These are phyloP conservation scores for Arxiozyma slooffiae DNA, from an alignment of 1,139 yeast genomes.

Conservation along the genomic window DNA sequence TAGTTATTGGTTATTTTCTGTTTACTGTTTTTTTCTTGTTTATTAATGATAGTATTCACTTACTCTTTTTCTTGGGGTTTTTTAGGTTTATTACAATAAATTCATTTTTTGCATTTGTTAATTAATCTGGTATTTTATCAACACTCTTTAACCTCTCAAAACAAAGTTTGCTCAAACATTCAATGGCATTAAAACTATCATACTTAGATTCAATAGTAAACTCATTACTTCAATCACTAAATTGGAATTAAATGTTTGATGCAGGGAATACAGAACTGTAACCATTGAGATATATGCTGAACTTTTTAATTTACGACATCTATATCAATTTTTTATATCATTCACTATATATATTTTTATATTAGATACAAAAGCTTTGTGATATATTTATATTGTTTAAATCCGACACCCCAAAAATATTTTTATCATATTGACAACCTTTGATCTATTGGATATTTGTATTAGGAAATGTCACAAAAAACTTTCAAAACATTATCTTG, in stretches of 20 bases:
- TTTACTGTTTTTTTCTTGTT: neutral
- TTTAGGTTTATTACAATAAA: slow-evolving; percentile 21
- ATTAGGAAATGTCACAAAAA: slow-evolving; percentile 53
- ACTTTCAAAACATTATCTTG: slow-evolving; percentile 31
- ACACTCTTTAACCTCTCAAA: slow-evolving; percentile 45
- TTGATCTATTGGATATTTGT: slow-evolving; percentile 49
- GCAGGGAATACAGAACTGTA: slow-evolving; percentile 13
- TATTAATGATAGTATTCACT: neutral
- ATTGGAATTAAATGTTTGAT: slow-evolving; percentile 14
- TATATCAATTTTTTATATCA: slow-evolving; percentile 34
- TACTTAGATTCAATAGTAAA: slow-evolving; percentile 40
- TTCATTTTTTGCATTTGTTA: slow-evolving; percentile 64
- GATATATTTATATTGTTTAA: slow-evolving; percentile 33
- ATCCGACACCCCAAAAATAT: slow-evolving; percentile 52
- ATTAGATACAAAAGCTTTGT: slow-evolving; percentile 14
- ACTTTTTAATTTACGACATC: slow-evolving; percentile 50
- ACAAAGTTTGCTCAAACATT: slow-evolving; percentile 69
- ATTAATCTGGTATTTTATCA: slow-evolving; percentile 56
- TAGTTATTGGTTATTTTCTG: neutral
- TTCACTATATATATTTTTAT: slow-evolving; percentile 17
- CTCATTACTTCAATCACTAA: slow-evolving; percentile 14
- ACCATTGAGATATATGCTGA: slow-evolving; percentile 19
- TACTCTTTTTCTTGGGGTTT: neutral
- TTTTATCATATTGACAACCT: slow-evolving; percentile 69
- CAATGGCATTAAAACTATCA: slow-evolving; percentile 69